Evolutionary conservation across 352 stramenopile genomes (phyloP), one percentile per base, ranked within the genome.

Genomic region (Globisporangium okanoganense): DNA sequence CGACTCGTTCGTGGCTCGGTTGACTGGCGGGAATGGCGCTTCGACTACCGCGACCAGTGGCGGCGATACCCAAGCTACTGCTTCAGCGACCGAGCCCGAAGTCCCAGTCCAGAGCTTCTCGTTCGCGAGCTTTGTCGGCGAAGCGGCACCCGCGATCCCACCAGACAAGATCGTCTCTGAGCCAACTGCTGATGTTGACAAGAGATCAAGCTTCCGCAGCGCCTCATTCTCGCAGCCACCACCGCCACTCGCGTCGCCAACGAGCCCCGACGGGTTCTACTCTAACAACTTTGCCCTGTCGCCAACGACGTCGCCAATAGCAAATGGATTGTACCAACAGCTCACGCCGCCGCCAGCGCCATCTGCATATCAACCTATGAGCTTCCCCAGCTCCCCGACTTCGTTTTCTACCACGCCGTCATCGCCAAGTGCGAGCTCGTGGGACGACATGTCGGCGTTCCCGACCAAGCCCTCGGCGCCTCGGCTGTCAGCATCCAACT

Each of bases 61-160:
- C 10, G 5, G 49, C 10, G 5, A 22, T 22, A 20, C 16, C 12
- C 49, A 25, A 55, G 56, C 45, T 13, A 18, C 52, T 45, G 9
- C 51, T 2, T 8, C 22, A 20, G 18, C 51, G 2, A 35, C 24
- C 13, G 6, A 49, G 50, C 53, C 45, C 3, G 61, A 70, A 2
- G 45, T 51, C 1, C 67, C 69, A 1, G 78, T 92, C 27, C 70
- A 74, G 16, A 80, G 73, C 18, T 60, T 82, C 48, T 85, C 78
- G 5, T 90, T 90, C 47, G 72, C 82, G 59, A 79, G 70, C n/a
- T 92, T 90, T 57, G 76, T 87, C 2, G 82, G 79, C 8, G 77
- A 81, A 58, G 60, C 58, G 2, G 49, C 70, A 35, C 56, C 69
- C 3, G 29, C 61, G 12, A 33, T 62, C 1, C 56, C 60, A 6